phyloP scores from a whole-genome alignment of 148 eudicot genomes.

The Talinum fruticosum region DNA sequence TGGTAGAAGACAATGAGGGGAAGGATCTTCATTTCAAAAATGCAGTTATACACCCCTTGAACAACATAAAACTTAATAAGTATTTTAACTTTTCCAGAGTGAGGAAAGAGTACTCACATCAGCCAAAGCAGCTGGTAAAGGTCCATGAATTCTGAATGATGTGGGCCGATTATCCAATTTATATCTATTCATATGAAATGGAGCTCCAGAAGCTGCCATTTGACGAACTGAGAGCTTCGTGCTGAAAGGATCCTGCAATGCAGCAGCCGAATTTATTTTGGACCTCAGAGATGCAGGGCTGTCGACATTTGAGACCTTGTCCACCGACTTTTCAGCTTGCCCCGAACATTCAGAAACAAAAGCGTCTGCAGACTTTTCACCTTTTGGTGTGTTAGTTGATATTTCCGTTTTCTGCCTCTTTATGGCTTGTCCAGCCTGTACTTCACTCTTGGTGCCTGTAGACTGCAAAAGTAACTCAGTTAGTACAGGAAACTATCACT shows the following conservation, averaged over 20 bases:
- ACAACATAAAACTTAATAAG: background rate
- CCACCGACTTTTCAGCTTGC: slow-evolving; percentile 35
- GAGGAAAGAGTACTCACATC: slow-evolving; percentile 48
- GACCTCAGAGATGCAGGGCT: slow-evolving; percentile 31
- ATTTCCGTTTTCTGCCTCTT: slow-evolving; percentile 52
- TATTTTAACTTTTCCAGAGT: background rate
- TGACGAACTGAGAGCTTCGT: slow-evolving; percentile 56
- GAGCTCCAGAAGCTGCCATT: slow-evolving; percentile 44
- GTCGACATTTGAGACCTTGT: slow-evolving; percentile 32
- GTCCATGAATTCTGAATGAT: slow-evolving; percentile 55
- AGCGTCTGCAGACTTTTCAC: slow-evolving; percentile 34
- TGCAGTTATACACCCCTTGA: background rate
- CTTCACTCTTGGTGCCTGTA: slow-evolving; percentile 51
- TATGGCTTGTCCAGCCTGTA: slow-evolving; percentile 41
- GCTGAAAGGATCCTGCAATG: slow-evolving; percentile 31
- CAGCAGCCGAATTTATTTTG: slow-evolving; percentile 13
- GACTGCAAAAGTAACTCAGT: slow-evolving; percentile 46
- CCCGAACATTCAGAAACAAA: slow-evolving; percentile 32
- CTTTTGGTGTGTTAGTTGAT: slow-evolving; percentile 33
- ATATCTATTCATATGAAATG: slow-evolving; percentile 54
- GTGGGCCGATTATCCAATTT: slow-evolving; percentile 90
- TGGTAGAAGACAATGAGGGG: background rate
- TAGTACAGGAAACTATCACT: background rate
- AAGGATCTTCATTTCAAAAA: background rate
- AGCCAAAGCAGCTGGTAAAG: slow-evolving; percentile 66